Conservation (phyloP, 2,329 filamentous ascomycete genomes). For the Aspergillus sp. region DNA sequence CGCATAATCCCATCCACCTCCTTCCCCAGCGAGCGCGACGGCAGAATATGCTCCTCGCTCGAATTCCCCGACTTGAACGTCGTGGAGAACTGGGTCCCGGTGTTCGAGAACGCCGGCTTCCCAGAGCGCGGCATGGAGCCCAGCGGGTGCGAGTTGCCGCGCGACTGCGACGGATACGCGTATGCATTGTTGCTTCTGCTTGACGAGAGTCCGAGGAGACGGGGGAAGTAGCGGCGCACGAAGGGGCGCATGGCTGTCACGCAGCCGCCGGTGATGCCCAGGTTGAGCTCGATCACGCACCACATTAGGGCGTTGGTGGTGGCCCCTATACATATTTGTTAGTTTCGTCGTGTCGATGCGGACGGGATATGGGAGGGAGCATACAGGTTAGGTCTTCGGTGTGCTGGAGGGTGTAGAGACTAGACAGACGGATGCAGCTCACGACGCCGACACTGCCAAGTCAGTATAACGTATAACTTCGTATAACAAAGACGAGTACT, state of each 20-base stretch:
- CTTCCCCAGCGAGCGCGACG: neutral
- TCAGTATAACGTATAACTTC: neutral
- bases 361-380: neutral
- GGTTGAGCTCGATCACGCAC: conserved; percentile 30
- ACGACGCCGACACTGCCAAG: conserved; percentile 27
- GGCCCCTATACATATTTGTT: conserved; percentile 14
- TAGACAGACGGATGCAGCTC: conserved; percentile 28
- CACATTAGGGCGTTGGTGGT: conserved; percentile 27
- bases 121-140: conserved; percentile 22
- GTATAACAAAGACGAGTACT: conserved; percentile 3
- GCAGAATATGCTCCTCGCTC: conserved; percentile 27
- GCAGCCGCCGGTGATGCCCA: conserved; percentile 29
- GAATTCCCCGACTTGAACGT: conserved; percentile 19
- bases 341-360: neutral
- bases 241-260: conserved; percentile 31
- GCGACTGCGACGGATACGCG: conserved; percentile 13
- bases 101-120: conserved; percentile 19
- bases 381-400: conserved; percentile 28
- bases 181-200: conserved; percentile 13
- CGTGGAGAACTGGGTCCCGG: conserved; percentile 21
- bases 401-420: conserved; percentile 22
- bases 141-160: conserved; percentile 23
- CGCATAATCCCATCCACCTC: conserved; percentile 24
- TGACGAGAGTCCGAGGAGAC: conserved; percentile 25
- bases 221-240: conserved; percentile 27